phyloP scores from a whole-genome alignment of 2,329 filamentous ascomycete species.

The Aspergillus candidus region DNA sequence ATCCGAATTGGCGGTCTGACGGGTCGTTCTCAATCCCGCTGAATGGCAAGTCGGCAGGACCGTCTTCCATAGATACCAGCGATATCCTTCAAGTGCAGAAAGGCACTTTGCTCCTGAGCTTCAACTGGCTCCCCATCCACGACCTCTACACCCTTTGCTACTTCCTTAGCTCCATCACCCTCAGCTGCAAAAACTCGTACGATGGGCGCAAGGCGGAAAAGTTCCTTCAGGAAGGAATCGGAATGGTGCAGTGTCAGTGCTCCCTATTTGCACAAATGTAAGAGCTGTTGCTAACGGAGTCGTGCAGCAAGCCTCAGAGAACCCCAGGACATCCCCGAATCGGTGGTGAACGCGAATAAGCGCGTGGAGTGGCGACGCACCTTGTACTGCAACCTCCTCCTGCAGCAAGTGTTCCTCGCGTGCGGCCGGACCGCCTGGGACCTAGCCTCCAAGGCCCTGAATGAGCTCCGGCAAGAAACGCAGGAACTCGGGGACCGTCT shows the following conservation, averaged over 20 bases:
- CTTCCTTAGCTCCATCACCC: conserved; percentile 51
- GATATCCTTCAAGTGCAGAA: conserved; percentile 40
- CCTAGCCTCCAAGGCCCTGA: conserved; percentile 54
- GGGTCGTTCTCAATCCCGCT: conserved; percentile 45
- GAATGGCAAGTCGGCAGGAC: conserved; percentile 34
- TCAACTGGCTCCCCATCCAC: conserved; percentile 56
- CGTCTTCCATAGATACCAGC: conserved; percentile 34
- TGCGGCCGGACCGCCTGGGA: conserved; percentile 67
- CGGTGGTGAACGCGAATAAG: conserved; percentile 53
- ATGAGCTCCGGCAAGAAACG: conserved; percentile 46
- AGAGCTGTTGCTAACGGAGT: conserved; percentile 10
- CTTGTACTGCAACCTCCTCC: conserved; percentile 61
- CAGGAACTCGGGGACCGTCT: conserved; percentile 39
- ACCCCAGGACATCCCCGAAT: conserved; percentile 42
- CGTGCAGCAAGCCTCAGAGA: conserved; percentile 30
- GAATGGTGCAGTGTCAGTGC: conserved; percentile 40
- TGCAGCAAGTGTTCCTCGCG: conserved; percentile 64
- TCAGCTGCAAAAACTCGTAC: conserved; percentile 50
- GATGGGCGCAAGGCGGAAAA: conserved; percentile 50
- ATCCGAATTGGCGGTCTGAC: conserved; percentile 41
- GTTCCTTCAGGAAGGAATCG: conserved; percentile 54
- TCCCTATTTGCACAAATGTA: conserved; percentile 11
- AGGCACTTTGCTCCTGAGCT: conserved; percentile 44
- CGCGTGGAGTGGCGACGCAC: conserved; percentile 60
- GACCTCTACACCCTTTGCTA: conserved; percentile 57